phyloP scores from a whole-genome alignment of 2,329 filamentous ascomycete genomes.

The Madurella fahalii region DNA sequence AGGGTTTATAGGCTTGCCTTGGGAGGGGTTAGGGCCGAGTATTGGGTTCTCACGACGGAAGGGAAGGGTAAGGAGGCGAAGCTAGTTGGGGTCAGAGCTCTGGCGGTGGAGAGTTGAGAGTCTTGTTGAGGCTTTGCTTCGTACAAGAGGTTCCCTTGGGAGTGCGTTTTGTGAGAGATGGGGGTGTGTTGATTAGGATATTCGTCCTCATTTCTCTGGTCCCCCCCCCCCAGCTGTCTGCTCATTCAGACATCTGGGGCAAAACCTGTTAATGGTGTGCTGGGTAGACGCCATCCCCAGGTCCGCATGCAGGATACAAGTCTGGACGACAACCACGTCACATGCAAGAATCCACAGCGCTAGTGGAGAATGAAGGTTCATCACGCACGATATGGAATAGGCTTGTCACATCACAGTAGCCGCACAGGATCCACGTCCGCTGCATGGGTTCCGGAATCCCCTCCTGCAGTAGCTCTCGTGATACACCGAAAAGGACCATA shows the following conservation, averaged over 20 bases:
- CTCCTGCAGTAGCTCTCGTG: too few species aligned
- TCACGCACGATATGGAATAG: too few species aligned
- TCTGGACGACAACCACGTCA: too few species aligned
- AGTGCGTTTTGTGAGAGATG: not conserved
- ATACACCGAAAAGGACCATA: too few species aligned
- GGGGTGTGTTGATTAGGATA: not conserved
- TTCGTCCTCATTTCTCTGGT: not conserved
- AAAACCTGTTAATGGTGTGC: not conserved
- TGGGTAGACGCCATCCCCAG: not conserved
- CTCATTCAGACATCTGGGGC: not conserved
- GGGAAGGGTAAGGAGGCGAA: conserved; percentile 50
- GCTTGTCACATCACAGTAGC: too few species aligned
- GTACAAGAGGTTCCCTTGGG: not conserved
- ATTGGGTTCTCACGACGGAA: conserved; percentile 70
- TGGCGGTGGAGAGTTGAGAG: conserved; percentile 66
- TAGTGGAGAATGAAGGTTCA: too few species aligned
- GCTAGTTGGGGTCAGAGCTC: conserved; percentile 73
- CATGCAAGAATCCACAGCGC: too few species aligned
- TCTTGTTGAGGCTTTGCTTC: not conserved
- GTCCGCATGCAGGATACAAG: too few species aligned
- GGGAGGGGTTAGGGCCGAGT: conserved; percentile 64
- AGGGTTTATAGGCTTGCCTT: conserved; percentile 69
- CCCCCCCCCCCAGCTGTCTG: not conserved
- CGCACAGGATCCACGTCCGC: too few species aligned
- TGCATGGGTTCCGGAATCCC: too few species aligned